A percentile compares a stretch with the other conserved stretches of the same genome.
Evolutionary conservation across 208 protist species (phyloP).

Genomic region (Acanthamoeba polyphaga): DNA sequence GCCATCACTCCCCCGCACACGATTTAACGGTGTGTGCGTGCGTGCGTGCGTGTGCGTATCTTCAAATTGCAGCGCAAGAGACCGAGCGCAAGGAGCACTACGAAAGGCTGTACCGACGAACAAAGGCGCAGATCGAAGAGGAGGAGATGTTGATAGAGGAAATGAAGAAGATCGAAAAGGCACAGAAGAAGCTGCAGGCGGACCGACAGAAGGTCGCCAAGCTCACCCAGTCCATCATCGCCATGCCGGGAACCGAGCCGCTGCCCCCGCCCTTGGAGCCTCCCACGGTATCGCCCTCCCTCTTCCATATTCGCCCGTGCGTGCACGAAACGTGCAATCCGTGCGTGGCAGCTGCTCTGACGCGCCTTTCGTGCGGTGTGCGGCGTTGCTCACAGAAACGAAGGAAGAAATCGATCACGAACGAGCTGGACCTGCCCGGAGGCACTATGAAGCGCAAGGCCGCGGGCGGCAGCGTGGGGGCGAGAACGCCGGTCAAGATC

Average conservation of each 20-base stretch:
- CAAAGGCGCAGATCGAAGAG: conserved; percentile 5
- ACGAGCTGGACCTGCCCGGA: not conserved
- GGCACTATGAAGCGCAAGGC: not conserved
- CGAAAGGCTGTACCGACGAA: not conserved
- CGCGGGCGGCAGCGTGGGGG: not conserved
- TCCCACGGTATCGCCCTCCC: not conserved
- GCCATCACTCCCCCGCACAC: too few species aligned
- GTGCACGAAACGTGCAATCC: not conserved
- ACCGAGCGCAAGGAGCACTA: conserved; percentile 24
- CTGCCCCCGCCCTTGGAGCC: not conserved
- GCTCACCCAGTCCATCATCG: conserved; percentile 38
- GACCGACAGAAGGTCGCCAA: not conserved
- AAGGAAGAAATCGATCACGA: conserved; percentile 8
- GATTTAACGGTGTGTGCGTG: not conserved
- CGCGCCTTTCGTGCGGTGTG: not conserved
- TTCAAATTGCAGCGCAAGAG: conserved; percentile 11
- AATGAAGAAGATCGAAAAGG: conserved; percentile 34
- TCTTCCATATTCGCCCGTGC: too few species aligned
- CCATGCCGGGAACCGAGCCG: conserved; percentile 19
- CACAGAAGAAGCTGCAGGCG: not conserved
- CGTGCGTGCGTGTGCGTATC: not conserved
- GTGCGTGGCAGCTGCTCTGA: not conserved
- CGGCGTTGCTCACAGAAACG: not conserved
- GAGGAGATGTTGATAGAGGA: conserved; percentile 36
- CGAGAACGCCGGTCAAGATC: not conserved